phyloP scores from a whole-genome alignment of 2,329 filamentous ascomycete genomes.

The Furcasterigmium sp. region DNA sequence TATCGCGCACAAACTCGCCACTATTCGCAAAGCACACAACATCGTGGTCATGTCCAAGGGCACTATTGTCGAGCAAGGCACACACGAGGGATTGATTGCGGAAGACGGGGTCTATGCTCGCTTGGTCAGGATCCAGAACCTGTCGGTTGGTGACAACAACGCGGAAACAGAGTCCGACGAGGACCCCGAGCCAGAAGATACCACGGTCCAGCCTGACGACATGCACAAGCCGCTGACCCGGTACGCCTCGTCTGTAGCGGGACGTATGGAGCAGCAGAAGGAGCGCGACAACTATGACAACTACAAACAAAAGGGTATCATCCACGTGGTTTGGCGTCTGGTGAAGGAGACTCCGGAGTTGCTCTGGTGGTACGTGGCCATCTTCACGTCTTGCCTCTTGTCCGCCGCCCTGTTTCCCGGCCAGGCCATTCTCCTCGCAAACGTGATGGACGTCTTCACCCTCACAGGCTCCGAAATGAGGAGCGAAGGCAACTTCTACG shows the following conservation, averaged over 20 bases:
- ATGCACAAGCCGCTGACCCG: slow-evolving; percentile 23
- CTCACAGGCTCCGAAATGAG: slow-evolving; percentile 24
- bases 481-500: slow-evolving; percentile 43
- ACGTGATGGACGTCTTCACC: slow-evolving; percentile 35
- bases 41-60: slow-evolving; percentile 58
- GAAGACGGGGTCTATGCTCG: slow-evolving; percentile 42
- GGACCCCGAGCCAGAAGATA: background rate
- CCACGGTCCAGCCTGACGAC: slow-evolving; percentile 10
- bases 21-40: slow-evolving; percentile 54
- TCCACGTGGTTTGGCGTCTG: slow-evolving; percentile 24
- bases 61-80: slow-evolving; percentile 53
- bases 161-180: slow-evolving; percentile 18
- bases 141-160: slow-evolving; percentile 23
- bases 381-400: slow-evolving; percentile 14
- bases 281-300: slow-evolving; percentile 30
- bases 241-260: slow-evolving; percentile 21
- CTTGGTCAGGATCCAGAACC: slow-evolving; percentile 38
- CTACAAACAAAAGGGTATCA: slow-evolving; percentile 22
- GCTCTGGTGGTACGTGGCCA: slow-evolving; percentile 26
- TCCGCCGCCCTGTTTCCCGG: slow-evolving; percentile 31
- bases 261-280: slow-evolving; percentile 24
- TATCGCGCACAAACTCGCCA: slow-evolving; percentile 55
- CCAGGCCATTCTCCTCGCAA: slow-evolving; percentile 36
- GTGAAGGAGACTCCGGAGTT: slow-evolving; percentile 31
- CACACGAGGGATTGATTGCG: slow-evolving; percentile 47